A percentile compares a stretch with the other conserved stretches of the same genome.
These are phyloP conservation scores for Oemleria cerasiformis DNA, from an alignment of 306 rosid genomes.

Conservation along the genomic window DNA sequence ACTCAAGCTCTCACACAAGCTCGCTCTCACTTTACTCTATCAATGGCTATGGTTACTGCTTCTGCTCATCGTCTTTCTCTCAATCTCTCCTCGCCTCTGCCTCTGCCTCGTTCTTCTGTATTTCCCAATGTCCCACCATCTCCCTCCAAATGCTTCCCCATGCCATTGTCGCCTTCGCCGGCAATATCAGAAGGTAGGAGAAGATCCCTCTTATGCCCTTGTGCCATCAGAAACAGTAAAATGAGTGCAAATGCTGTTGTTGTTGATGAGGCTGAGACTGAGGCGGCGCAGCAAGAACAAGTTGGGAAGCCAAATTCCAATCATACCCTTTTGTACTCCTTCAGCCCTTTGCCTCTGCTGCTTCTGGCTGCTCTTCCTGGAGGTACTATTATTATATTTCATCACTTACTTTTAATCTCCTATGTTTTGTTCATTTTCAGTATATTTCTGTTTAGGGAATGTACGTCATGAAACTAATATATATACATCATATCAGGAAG, in stretches of 20 bases:
- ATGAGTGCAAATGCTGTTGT: neutral
- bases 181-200: neutral
- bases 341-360: conserved; percentile 67
- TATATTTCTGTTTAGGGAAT: neutral
- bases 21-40: neutral
- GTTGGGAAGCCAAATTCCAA: conserved; percentile 18
- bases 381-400: conserved; percentile 34
- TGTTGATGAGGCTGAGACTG: neutral
- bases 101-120: conserved; percentile 19
- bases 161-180: conserved; percentile 8
- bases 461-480: no score
- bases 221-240: conserved; percentile 14
- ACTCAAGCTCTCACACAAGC: neutral
- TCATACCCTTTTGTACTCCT: conserved; percentile 53
- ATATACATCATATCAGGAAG: no score
- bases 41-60: conserved; percentile 45
- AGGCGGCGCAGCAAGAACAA: conserved; percentile 16
- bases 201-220: conserved; percentile 15
- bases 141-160: conserved; percentile 28
- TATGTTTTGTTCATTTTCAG: no score
- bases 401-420: neutral
- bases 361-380: conserved; percentile 75
- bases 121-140: conserved; percentile 23
- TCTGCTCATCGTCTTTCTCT: conserved; percentile 19
- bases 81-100: conserved; percentile 12